Evolutionary conservation across 345 rosid species (phyloP), one percentile per base, ranked within the genome.

Genomic region (sweet orange (Citrus sinensis)): DNA sequence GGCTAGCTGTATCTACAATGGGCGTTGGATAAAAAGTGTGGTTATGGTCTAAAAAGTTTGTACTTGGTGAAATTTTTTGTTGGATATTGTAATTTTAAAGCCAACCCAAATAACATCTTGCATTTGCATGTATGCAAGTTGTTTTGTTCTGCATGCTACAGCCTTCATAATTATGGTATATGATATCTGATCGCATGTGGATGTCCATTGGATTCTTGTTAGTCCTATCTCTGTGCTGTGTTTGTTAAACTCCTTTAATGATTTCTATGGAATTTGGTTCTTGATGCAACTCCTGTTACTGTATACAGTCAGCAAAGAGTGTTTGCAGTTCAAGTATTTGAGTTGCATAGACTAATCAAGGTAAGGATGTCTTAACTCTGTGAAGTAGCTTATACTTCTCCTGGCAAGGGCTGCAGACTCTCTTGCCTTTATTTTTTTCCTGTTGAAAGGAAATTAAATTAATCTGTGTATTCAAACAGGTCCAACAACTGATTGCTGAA

Each of bases 301-400:
- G 82, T 77, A 80, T 90, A 83, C 98, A 92, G 98, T 86, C 98
- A 95, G 81, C 98, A 93, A 89, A 90, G 97, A 86, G 86, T 91
- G 84, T 94, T 92, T 90, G 90, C 97, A 0, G 87, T 88, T 69
- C 98, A 94, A 88, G 89, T 93, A 71, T 93, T 93, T 63, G 97
- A 95, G 92, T 87, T 95, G 88, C 98, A 95, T 84, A 89, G 97
- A 83, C 87, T 95, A 83, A 88, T 93, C 58, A 93, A 93, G 98
- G 98, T 95, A 87, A 81, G 71, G 39, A 51, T 25, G 49, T 68
- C 60, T 49, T 54, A 46, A 66, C 56, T 56, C 39, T 66, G 29
- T 74, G 30, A 70, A 65, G n/a, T 73, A 60, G 72, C 77, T 71
- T 78, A 56, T 81, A 49, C 40, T n/a, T 13, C 75, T 77, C 58